These are phyloP conservation scores for Lactarius evosmus DNA, from an alignment of 768 basidiomycete species.

Conservation along the genomic window DNA sequence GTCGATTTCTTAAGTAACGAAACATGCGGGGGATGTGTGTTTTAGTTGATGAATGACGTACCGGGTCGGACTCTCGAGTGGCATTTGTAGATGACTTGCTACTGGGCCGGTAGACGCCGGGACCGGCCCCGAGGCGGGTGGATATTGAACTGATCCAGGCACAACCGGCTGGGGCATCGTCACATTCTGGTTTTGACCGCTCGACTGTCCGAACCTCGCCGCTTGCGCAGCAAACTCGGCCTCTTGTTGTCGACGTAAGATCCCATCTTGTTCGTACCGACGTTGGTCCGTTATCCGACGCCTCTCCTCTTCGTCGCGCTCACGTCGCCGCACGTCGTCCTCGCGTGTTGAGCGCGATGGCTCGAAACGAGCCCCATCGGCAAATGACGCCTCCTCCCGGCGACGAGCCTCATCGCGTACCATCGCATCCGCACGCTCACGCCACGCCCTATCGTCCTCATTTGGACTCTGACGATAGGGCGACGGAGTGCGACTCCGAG, in stretches of 20 bases:
- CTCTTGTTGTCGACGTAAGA: constrained; percentile 56
- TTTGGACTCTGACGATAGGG: constrained; percentile 29
- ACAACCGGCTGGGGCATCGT: constrained; percentile 29
- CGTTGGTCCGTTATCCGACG: constrained; percentile 42
- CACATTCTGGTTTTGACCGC: constrained; percentile 38
- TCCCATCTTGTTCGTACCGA: constrained; percentile 54
- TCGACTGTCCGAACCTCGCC: constrained; percentile 28
- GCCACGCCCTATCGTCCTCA: constrained; percentile 40
- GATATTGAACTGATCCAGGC: constrained; percentile 26
- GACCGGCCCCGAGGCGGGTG: neutral
- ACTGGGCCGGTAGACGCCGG: constrained; percentile 10
- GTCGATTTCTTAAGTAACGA: constrained; percentile 46
- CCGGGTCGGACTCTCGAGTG: constrained; percentile 59
- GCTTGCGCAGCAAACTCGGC: constrained; percentile 34
- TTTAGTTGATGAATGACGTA: constrained; percentile 11
- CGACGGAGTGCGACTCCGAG: constrained; percentile 22
- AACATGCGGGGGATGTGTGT: neutral
- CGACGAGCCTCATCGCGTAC: constrained; percentile 22
- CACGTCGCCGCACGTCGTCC: constrained; percentile 31
- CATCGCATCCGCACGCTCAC: constrained; percentile 38
- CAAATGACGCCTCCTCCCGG: constrained; percentile 7
- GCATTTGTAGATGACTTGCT: constrained; percentile 39
- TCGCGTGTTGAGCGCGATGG: constrained; percentile 13
- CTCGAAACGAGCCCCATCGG: neutral
- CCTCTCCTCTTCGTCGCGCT: constrained; percentile 33